Base-by-base conservation (phyloP, 2,329 filamentous ascomycete species). In the Colletotrichum gloeosporioides region DNA sequence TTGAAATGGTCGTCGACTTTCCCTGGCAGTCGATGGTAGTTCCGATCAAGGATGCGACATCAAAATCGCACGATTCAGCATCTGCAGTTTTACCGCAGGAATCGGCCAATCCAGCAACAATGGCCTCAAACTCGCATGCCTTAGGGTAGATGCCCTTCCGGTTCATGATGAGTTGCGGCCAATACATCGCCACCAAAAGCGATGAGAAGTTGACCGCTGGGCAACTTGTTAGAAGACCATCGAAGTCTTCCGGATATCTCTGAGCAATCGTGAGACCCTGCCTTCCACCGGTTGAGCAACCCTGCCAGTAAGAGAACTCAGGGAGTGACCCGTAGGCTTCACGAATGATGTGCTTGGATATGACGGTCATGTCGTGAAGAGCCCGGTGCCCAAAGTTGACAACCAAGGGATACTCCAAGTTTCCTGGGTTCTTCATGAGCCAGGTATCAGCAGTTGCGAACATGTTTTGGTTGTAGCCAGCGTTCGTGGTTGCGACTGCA, bases 201-300 rank as follows among this genome's bases (percentile, higher is more conserved):
- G 69, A 36, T n/a, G 74, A 53, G 16, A 73, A 70, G 72, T 83
- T 80, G 5, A 84, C 76, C 9, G 89, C 89, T 7, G 85, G 84
- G 27, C 82, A 80, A 3, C 89, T 88, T 4, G 89, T 90, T 3
- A 92, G 81, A 22, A 92, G 86, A 22, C 90, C 90, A 70, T 93
- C 90, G 72, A 91, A 92, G 76, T 92, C 90, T 0, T 88, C 84
- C 0, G 91, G 90, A 74, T 87, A 92, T n/a, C 83, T 79, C 78
- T 92, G 87, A 0, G 89, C 87, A 10, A 87, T 86, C 61, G 89
- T 89, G 32, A 91, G 83, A 5, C 90, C 92, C 83, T 93, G 90
- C 0, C 91, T 85, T 1, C 92, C 91, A 8, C 92, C 92, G 0
- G 90, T 89, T 0, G 90, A 92, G 80, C 91, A 93, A 9, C 91